Conservation (phyloP, 1,284 basidiomycete species). For the Pterulicium gracile region DNA sequence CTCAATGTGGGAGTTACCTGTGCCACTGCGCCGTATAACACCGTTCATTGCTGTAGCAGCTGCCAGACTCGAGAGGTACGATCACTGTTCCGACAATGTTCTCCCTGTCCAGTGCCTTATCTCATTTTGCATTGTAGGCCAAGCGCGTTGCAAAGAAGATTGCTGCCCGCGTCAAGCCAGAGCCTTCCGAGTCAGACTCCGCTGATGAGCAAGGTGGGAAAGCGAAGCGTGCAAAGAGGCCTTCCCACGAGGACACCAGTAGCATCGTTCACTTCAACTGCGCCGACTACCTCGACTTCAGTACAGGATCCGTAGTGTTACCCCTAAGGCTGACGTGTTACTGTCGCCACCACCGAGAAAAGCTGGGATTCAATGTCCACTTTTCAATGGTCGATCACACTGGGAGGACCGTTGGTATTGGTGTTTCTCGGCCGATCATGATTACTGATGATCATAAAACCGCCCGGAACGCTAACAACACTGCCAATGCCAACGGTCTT, state of each 20-base stretch:
- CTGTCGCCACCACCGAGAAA: conserved; percentile 97
- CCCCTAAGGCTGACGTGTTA: conserved; percentile 98
- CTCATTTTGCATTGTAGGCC: conserved; percentile 42
- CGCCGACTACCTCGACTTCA: conserved; percentile 84
- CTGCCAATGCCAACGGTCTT: background rate
- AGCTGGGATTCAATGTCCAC: conserved; percentile 89
- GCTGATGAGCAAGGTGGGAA: conserved; percentile 36
- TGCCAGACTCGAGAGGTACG: conserved; percentile 72
- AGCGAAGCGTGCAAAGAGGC: conserved; percentile 27
- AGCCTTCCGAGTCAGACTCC: conserved; percentile 68
- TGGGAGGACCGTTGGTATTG: conserved; percentile 77
- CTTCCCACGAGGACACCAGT: conserved; percentile 59
- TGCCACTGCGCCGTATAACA: conserved; percentile 67
- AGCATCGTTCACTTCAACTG: conserved; percentile 96
- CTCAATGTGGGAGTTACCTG: conserved; percentile 61
- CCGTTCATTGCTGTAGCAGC: conserved; percentile 73
- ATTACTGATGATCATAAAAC: conserved; percentile 99
- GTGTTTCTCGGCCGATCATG: conserved; percentile 88
- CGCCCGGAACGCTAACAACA: conserved; percentile 26
- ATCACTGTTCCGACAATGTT: background rate
- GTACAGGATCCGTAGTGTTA: conserved; percentile 77
- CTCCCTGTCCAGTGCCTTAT: conserved; percentile 3
- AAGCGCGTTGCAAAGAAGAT: conserved; percentile 84
- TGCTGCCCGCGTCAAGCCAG: conserved; percentile 66
- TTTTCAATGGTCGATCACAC: conserved; percentile 80